Percentiles rank a stretch among this genome's conserved stretches.
These are phyloP conservation scores for Arthrobotrys sinensis DNA, from an alignment of 2,329 filamentous ascomycete genomes.

Conservation along the genomic window DNA sequence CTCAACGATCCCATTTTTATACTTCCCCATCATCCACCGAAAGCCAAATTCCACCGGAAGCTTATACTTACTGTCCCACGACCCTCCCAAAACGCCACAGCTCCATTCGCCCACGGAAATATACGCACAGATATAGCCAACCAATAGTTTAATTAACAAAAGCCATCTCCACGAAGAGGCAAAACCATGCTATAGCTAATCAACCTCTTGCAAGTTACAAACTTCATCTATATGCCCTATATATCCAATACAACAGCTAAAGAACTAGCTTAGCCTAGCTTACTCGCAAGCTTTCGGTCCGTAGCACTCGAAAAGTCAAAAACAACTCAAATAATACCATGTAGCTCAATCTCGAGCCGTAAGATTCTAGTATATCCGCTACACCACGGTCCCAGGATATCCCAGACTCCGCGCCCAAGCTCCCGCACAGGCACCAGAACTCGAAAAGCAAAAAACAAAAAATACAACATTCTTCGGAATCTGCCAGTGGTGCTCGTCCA, in stretches of 20 bases:
- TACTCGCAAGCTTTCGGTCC: too few relatives aligned
- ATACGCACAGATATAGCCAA: background rate
- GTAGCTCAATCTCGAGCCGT: constrained; percentile 1
- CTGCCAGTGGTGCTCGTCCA: constrained; percentile 26
- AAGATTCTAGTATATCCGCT: constrained; percentile 17
- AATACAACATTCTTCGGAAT: constrained; percentile 32
- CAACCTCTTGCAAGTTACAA: constrained; percentile 4
- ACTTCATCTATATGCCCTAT: background rate
- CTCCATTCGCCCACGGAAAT: background rate
- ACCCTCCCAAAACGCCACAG: constrained; percentile 1
- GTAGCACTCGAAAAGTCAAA: too few relatives aligned
- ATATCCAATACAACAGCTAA: background rate
- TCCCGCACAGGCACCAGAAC: constrained; percentile 14
- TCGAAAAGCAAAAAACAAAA: background rate
- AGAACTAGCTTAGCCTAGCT: too few relatives aligned
- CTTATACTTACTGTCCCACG: too few relatives aligned
- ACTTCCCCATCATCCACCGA: background rate
- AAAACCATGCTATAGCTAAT: background rate
- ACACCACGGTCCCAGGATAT: constrained; percentile 5
- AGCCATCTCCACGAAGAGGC: background rate
- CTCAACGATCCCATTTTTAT: background rate
- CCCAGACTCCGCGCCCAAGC: background rate
- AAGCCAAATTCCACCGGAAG: too few relatives aligned
- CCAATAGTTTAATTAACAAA: background rate
- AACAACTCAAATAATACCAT: constrained; percentile 18